phyloP scores from a whole-genome alignment of 2,329 filamentous ascomycete species.

The Stylonectria norvegica region DNA sequence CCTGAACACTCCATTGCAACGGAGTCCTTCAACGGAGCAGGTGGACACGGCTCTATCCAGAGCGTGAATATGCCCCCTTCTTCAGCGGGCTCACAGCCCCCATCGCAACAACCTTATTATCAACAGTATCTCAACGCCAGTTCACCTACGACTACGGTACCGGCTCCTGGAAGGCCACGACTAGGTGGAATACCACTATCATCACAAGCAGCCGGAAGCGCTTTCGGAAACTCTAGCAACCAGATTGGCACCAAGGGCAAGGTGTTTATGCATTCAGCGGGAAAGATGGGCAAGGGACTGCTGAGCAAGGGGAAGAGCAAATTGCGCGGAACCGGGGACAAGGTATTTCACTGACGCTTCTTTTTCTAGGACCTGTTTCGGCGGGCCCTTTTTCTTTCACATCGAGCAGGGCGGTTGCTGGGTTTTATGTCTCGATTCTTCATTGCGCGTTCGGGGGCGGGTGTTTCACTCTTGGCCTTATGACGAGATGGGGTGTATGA shows the following conservation, averaged over 20 bases:
- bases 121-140: slow-evolving; percentile 54
- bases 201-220: slow-evolving; percentile 40
- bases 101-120: slow-evolving; percentile 48
- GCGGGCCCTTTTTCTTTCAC: slow-evolving; percentile 26
- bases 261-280: slow-evolving; percentile 81
- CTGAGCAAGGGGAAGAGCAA: slow-evolving; percentile 89
- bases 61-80: slow-evolving; percentile 18
- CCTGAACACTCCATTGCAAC: slow-evolving; percentile 46
- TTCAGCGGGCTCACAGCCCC: slow-evolving; percentile 21
- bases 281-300: slow-evolving; percentile 84
- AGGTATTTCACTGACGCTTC: slow-evolving; percentile 74
- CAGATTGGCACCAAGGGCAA: slow-evolving; percentile 82
- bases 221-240: slow-evolving; percentile 53
- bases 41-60: slow-evolving; percentile 6
- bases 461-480: slow-evolving; percentile 31
- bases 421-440: slow-evolving; percentile 29
- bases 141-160: slow-evolving; percentile 24
- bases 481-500: slow-evolving; percentile 37
- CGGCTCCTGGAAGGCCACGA: slow-evolving; percentile 35
- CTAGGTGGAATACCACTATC: slow-evolving; percentile 34
- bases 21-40: slow-evolving; percentile 26
- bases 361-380: slow-evolving; percentile 31
- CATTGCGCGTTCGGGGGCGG: slow-evolving; percentile 27
- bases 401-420: slow-evolving; percentile 26
- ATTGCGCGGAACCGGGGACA: slow-evolving; percentile 70